Evolutionary conservation across 345 rosid species (phyloP).

Genomic region (Hibiscus trionum): DNA sequence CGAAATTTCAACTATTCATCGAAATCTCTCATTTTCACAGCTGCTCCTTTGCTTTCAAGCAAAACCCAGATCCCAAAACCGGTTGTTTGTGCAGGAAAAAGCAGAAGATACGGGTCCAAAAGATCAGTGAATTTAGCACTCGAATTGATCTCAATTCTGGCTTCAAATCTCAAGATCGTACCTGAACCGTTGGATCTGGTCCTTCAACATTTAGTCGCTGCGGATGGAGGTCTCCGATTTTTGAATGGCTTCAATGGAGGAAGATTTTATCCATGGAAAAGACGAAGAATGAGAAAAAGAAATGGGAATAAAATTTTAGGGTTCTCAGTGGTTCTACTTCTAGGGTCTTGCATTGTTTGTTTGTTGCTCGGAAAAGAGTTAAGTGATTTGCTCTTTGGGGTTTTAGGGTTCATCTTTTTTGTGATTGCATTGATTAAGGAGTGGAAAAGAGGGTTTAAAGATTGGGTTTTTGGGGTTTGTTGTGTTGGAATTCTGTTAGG

Average conservation of each 20-base stretch:
- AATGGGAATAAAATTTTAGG: conserved; percentile 13
- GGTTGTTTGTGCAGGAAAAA: conserved; percentile 29
- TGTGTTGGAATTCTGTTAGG: conserved; percentile 26
- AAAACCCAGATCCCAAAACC: conserved; percentile 23
- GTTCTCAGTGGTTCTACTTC: conserved; percentile 12
- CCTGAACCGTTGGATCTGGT: conserved; percentile 38
- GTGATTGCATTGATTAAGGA: conserved; percentile 12
- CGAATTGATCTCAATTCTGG: conserved; percentile 25
- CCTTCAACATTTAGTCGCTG: conserved; percentile 23
- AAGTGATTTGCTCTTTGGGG: conserved; percentile 20
- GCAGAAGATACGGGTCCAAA: conserved; percentile 26
- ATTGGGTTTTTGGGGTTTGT: conserved; percentile 30
- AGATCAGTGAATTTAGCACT: conserved; percentile 20
- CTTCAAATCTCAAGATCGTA: conserved; percentile 32
- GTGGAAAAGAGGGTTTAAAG: conserved; percentile 18
- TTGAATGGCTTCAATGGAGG: conserved; percentile 32
- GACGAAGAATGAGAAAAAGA: conserved; percentile 17
- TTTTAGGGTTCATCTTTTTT: conserved; percentile 24
- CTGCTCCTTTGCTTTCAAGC: not conserved
- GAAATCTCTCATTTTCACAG: conserved; percentile 8
- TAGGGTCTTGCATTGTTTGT: conserved; percentile 23
- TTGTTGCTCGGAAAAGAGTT: conserved; percentile 23
- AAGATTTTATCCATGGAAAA: conserved; percentile 32
- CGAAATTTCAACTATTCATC: not conserved
- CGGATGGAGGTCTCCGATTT: conserved; percentile 23